Base-by-base conservation (phyloP, 768 basidiomycete genomes). In the Wakefieldia striispora region DNA sequence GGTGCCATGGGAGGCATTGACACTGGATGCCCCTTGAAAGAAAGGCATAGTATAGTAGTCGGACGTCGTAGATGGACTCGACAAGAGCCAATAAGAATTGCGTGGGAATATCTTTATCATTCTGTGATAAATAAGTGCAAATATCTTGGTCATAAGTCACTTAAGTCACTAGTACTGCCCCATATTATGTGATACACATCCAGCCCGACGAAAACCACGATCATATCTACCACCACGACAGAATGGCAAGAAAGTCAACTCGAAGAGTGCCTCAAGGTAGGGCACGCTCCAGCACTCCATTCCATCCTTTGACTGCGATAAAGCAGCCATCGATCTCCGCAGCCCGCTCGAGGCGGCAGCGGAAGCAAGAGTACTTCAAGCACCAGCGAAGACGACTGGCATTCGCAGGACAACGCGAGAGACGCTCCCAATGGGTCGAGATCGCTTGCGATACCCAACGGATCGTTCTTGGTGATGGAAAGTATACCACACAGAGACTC, bases 401-500 rank as follows among this genome's bases (percentile, higher is more conserved):
- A 3, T 63, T 66, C 31, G 52, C 57, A 36, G 53, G 54, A 8
- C 66, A 54, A 14, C 64, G 61, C 44, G 37, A 56, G 47, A 65
- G 50, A 40, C 64, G 65, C 20, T 62, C 60, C 9, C 48, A 57
- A 41, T 72, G 72, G 70, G 61, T 61, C 16, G 54, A 60, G 39
- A 66, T 60, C 1, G 73, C 73, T 21, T 49, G 40, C 34, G 73
- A 73, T 52, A 74, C 73, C 6, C 65, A 66, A 40, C 54, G 54
- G 43, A 70, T 74, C 42, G 63, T 72, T 46, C 61, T 71, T 47
- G 73, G 71, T 16, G 66, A 72, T 62, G 73, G 73, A 55, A 63
- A 70, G 65, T 74, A 74, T 62, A 58, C 62, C 47, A 64, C 68
- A 54, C 67, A 67, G 51, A 55, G 40, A 39, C 41, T 50, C 19